phyloP scores from a whole-genome alignment of 805 yeast genomes.

The Wickerhamiella spandovensis region DNA sequence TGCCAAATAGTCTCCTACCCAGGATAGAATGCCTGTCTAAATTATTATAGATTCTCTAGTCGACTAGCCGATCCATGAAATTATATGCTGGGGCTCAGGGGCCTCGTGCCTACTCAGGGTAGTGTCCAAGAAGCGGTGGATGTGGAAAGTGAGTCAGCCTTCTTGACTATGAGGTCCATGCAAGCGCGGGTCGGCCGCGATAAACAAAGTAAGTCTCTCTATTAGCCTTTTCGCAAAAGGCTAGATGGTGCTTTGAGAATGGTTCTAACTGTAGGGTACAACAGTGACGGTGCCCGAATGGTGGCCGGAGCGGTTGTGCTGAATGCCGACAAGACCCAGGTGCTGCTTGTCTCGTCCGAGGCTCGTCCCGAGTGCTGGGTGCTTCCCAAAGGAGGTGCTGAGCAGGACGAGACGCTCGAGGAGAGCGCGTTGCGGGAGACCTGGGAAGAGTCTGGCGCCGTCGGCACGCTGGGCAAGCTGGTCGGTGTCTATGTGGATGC shows the following conservation, averaged over 20 bases:
- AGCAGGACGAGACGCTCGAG: conserved; percentile 51
- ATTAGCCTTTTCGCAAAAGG: neutral
- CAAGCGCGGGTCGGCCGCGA: conserved; percentile 27
- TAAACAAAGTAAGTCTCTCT: conserved; percentile 22
- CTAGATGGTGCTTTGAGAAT: too few relatives aligned
- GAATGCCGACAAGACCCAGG: conserved; percentile 40
- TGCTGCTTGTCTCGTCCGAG: conserved; percentile 67
- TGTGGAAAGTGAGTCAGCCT: neutral
- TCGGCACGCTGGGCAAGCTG: conserved; percentile 42
- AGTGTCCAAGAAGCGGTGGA: too few relatives aligned
- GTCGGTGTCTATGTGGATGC: conserved; percentile 58
- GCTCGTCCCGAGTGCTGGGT: conserved; percentile 66
- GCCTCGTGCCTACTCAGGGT: too few relatives aligned
- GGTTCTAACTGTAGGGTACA: conserved; percentile 29
- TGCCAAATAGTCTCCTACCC: neutral
- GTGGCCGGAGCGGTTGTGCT: conserved; percentile 89
- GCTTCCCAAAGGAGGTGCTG: conserved; percentile 93
- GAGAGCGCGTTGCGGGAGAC: conserved; percentile 71
- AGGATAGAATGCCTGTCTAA: neutral
- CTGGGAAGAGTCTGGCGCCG: conserved; percentile 96
- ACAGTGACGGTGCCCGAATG: conserved; percentile 57
- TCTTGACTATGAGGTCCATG: conserved; percentile 17
- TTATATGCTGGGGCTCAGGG: too few relatives aligned
- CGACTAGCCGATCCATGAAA: too few relatives aligned
- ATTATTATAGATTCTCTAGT: neutral